Conservation (phyloP, 441 rosid species). For the Erodium trifolium region DNA sequence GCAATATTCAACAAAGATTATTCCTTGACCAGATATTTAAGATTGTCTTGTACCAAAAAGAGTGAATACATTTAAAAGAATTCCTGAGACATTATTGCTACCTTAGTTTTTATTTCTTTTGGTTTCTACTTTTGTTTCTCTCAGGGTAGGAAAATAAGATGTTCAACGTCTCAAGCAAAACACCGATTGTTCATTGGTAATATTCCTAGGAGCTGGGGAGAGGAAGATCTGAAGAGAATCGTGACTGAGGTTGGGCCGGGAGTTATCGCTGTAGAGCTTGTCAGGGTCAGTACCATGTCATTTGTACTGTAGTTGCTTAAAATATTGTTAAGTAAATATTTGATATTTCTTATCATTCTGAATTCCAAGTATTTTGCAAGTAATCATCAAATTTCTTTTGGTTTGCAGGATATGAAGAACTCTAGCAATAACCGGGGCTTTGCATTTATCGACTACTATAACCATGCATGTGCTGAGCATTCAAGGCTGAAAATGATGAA, state of each 20-base stretch:
- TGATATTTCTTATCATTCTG: neutral
- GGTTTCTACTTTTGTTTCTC: neutral
- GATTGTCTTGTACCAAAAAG: neutral
- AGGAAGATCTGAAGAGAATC: conserved; percentile 26
- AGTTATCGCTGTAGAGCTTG: conserved; percentile 30
- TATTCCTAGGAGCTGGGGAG: conserved; percentile 33
- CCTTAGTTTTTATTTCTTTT: neutral
- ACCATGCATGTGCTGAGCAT: conserved; percentile 33
- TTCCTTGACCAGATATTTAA: neutral
- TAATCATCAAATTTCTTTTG: neutral
- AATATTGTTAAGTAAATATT: neutral
- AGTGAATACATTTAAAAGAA: neutral
- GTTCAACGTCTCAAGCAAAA: conserved; percentile 35
- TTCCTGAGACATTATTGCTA: neutral
- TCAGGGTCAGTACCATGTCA: conserved; percentile 24
- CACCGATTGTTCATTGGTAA: conserved; percentile 32
- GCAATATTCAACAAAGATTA: neutral
- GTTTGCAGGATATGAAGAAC: conserved; percentile 29
- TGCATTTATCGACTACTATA: conserved; percentile 35
- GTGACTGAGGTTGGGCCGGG: conserved; percentile 33
- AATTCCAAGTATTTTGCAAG: neutral
- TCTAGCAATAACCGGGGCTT: conserved; percentile 31
- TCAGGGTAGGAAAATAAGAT: conserved; percentile 32
- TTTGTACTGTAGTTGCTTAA: conserved; percentile 7
- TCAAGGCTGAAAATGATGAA: conserved; percentile 35